Evolutionary conservation across 176 grass and related monocot species (phyloP).

Genomic region (Cenchrus americanus): DNA sequence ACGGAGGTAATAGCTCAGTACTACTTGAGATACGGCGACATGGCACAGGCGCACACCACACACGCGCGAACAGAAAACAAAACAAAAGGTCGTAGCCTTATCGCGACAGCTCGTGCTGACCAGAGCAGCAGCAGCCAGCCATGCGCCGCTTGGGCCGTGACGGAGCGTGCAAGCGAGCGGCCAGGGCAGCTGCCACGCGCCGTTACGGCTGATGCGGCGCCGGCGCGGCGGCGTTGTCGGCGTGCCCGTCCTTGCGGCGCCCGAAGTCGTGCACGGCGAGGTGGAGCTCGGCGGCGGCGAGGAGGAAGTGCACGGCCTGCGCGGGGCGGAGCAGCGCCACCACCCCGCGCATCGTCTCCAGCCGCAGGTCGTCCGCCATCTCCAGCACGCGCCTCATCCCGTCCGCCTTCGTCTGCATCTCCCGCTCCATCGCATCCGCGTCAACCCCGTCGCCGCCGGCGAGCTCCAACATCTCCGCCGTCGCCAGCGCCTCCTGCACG

Average conservation of each 20-base stretch:
- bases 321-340: conserved; percentile 61
- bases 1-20: not conserved
- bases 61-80: not conserved
- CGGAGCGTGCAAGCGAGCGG: not conserved
- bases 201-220: not conserved
- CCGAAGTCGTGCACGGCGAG: conserved; percentile 70
- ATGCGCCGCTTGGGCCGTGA: conserved; percentile 5
- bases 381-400: conserved; percentile 54
- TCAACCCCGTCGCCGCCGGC: conserved; percentile 6
- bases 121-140: not conserved
- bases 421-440: conserved; percentile 34
- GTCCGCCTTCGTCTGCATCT: conserved; percentile 54
- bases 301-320: conserved; percentile 81
- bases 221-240: not conserved
- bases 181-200: not conserved
- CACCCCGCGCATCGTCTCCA: conserved; percentile 64
- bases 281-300: conserved; percentile 74
- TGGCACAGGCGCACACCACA: conserved; percentile 4
- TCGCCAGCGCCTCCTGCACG: conserved; percentile 57
- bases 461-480: conserved; percentile 59
- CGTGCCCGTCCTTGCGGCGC: conserved; percentile 52
- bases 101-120: conserved; percentile 28
- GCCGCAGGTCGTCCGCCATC: conserved; percentile 60
- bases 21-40: not conserved
- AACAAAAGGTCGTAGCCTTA: conserved; percentile 37